Evolutionary conservation across 75 land plant species (phyloP).

Genomic region (Selaginella moellendorffii): DNA sequence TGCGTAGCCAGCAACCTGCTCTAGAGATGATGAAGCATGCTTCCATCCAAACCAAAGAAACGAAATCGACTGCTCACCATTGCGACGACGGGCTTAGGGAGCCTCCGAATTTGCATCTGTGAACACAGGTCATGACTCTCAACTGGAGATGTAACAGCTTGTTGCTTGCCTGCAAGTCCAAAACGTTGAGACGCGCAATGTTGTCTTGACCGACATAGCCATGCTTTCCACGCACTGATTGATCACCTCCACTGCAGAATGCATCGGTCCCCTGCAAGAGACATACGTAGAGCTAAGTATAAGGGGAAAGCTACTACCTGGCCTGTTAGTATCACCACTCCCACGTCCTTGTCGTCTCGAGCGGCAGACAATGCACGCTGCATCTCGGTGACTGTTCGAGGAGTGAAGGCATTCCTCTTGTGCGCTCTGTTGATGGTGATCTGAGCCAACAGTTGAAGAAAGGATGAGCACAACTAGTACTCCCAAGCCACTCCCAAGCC

Average conservation of each 20-base stretch:
- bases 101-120: slow-evolving; percentile 84
- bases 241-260: slow-evolving; percentile 97
- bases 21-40: background rate
- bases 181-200: slow-evolving; percentile 81
- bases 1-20: slow-evolving; percentile 95
- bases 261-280: slow-evolving; percentile 64
- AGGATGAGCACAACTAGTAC: background rate
- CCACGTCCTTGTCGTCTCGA: slow-evolving; percentile 64
- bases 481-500: background rate
- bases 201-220: slow-evolving; percentile 76
- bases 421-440: slow-evolving; percentile 88
- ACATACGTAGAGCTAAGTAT: background rate
- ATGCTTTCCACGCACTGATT: slow-evolving; percentile 54
- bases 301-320: too few species aligned
- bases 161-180: slow-evolving; percentile 95
- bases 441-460: slow-evolving; percentile 18
- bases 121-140: background rate
- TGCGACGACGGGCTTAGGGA: slow-evolving; percentile 95
- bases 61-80: too few species aligned
- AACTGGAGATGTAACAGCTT: too few species aligned
- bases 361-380: slow-evolving; percentile 77
- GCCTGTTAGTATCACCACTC: slow-evolving; percentile 83
- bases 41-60: background rate
- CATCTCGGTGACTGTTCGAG: slow-evolving; percentile 66
- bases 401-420: slow-evolving; percentile 83